Conservation (phyloP, 139 green algal species). For the Pycnococcus provasolii region DNA sequence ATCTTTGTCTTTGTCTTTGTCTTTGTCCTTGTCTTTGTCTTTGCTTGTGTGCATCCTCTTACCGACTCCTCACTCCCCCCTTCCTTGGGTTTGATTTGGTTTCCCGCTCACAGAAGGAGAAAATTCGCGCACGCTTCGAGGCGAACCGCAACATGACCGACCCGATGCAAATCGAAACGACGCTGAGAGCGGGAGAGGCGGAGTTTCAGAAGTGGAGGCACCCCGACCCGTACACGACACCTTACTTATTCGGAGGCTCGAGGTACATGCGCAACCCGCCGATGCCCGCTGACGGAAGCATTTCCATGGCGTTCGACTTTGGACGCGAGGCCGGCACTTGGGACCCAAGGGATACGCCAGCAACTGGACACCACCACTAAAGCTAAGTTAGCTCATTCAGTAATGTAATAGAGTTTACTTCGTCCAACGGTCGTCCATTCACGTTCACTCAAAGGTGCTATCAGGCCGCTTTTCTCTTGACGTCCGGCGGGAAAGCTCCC, state of each 20-base stretch:
- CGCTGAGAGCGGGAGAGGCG: neutral
- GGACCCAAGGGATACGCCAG: no score
- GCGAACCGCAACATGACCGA: neutral
- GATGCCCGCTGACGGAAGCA: neutral
- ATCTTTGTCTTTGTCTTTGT: no score
- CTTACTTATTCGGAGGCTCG: constrained; percentile 1
- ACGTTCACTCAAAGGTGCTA: no score
- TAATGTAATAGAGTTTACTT: no score
- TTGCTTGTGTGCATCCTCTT: no score
- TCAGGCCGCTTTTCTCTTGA: no score
- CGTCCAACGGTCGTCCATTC: no score
- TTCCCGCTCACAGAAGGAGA: neutral
- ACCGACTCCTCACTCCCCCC: no score
- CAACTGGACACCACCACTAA: no score
- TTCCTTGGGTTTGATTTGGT: neutral
- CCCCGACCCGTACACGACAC: constrained; percentile 17
- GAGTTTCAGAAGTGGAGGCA: constrained; percentile 11
- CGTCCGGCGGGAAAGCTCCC: no score
- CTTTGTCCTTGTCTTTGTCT: no score
- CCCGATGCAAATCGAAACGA: neutral
- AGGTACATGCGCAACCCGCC: constrained; percentile 17
- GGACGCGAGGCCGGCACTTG: neutral
- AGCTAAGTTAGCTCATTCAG: no score
- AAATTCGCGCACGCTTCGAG: constrained; percentile 12
- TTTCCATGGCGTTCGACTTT: constrained; percentile 5